Conservation (phyloP, 2,329 filamentous ascomycete species). For the Apiospora marii region DNA sequence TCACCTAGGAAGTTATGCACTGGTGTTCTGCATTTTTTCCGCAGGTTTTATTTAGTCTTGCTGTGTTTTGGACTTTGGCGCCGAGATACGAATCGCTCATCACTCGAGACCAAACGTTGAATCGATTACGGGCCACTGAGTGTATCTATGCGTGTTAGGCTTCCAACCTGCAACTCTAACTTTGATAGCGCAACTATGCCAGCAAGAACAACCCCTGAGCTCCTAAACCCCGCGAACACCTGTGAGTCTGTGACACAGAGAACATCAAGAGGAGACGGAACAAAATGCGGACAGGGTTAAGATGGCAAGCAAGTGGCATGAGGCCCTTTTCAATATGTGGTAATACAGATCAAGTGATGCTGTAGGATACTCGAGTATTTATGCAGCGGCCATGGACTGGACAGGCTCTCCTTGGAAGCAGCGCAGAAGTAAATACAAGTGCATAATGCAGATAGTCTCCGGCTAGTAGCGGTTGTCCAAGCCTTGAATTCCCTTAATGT, state of each 20-base stretch:
- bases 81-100: not conserved
- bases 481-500: not conserved
- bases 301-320: not conserved
- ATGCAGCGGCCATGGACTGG: not conserved
- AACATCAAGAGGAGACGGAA: not conserved
- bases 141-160: not conserved
- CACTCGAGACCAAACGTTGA: not conserved
- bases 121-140: not conserved
- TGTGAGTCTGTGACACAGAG: not conserved
- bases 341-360: not conserved
- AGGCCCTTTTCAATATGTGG: not conserved
- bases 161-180: conserved; percentile 10
- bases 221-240: not conserved
- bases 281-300: not conserved
- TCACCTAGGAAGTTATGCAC: not conserved
- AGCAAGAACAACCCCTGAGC: not conserved
- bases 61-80: not conserved
- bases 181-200: conserved; percentile 10
- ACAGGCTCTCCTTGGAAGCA: not conserved
- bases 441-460: not conserved
- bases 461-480: not conserved
- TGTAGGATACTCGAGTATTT: not conserved
- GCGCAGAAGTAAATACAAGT: not conserved
- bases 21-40: not conserved
- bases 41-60: not conserved